phyloP scores from a whole-genome alignment of 768 basidiomycete genomes.

The Pleurotus salmoneostramineus region DNA sequence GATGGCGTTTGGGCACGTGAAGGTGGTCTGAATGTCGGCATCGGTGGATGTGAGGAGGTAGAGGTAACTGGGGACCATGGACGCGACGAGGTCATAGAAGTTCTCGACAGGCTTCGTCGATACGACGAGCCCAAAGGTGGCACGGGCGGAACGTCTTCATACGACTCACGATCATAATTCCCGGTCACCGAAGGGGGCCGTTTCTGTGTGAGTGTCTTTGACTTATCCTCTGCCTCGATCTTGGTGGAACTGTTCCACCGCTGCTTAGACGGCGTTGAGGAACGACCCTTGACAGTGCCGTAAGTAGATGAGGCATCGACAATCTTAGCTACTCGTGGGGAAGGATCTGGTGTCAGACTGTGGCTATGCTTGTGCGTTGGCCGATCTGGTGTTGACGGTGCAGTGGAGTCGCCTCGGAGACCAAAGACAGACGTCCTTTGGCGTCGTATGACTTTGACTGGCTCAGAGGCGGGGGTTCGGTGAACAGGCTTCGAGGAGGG shows the following conservation, averaged over 20 bases:
- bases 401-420: slow-evolving; percentile 38
- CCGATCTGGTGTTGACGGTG: slow-evolving; percentile 53
- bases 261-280: slow-evolving; percentile 31
- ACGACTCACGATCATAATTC: slow-evolving; percentile 21
- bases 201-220: slow-evolving; percentile 44
- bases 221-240: slow-evolving; percentile 52
- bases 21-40: slow-evolving; percentile 39
- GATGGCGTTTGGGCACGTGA: slow-evolving; percentile 64
- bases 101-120: slow-evolving; percentile 65
- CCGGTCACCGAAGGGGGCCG: slow-evolving; percentile 46
- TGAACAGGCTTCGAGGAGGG: slow-evolving; percentile 38
- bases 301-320: slow-evolving; percentile 26
- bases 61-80: slow-evolving; percentile 79
- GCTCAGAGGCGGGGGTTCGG: slow-evolving; percentile 53
- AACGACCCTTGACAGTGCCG: slow-evolving; percentile 32
- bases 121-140: slow-evolving; percentile 46
- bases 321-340: slow-evolving; percentile 39
- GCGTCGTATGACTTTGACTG: slow-evolving; percentile 42
- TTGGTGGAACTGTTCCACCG: slow-evolving; percentile 83
- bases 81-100: slow-evolving; percentile 73
- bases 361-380: slow-evolving; percentile 65
- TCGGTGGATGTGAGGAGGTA: slow-evolving; percentile 45
- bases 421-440: slow-evolving; percentile 64
- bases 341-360: slow-evolving; percentile 69
- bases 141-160: slow-evolving; percentile 38